Conservation (phyloP, 2,329 filamentous ascomycete species). For the Byssoonygena ceratinophila region DNA sequence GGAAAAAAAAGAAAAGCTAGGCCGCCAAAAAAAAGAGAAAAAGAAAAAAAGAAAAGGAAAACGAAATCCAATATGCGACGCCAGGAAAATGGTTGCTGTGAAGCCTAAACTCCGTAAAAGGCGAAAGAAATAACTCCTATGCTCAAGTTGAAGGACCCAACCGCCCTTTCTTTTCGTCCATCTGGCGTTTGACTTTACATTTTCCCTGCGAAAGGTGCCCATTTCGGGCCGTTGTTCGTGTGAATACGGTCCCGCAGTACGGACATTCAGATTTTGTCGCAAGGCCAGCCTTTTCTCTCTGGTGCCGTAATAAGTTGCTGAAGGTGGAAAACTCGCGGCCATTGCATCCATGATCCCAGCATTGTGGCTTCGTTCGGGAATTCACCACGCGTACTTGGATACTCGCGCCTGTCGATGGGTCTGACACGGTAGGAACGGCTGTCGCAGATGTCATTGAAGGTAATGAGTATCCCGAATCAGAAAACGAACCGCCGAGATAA, state of each 20-base stretch:
- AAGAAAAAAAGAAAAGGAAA: neutral
- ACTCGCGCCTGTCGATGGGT: conserved; percentile 28
- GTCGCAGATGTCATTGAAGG: conserved; percentile 2
- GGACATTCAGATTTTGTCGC: conserved; percentile 81
- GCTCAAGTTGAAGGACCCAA: neutral
- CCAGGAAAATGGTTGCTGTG: neutral
- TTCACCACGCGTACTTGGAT: conserved; percentile 55
- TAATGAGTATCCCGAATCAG: neutral
- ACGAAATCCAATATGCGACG: neutral
- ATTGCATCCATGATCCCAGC: conserved; percentile 95
- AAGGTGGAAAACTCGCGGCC: conserved; percentile 93
- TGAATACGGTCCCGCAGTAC: conserved; percentile 87
- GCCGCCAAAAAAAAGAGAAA: neutral
- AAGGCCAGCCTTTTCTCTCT: conserved; percentile 87
- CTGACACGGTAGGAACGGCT: conserved; percentile 3
- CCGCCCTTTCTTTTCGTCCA: neutral
- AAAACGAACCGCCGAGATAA: neutral
- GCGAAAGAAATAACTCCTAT: neutral
- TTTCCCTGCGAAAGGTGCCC: conserved; percentile 81
- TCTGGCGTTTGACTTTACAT: conserved; percentile 53
- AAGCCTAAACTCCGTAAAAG: neutral
- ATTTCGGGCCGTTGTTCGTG: conserved; percentile 75
- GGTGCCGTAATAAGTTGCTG: conserved; percentile 84
- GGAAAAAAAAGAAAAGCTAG: neutral
- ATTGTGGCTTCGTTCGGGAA: conserved; percentile 81